Conservation (phyloP, 495 filamentous ascomycete genomes). For the Lasiosphaeris hirsuta region DNA sequence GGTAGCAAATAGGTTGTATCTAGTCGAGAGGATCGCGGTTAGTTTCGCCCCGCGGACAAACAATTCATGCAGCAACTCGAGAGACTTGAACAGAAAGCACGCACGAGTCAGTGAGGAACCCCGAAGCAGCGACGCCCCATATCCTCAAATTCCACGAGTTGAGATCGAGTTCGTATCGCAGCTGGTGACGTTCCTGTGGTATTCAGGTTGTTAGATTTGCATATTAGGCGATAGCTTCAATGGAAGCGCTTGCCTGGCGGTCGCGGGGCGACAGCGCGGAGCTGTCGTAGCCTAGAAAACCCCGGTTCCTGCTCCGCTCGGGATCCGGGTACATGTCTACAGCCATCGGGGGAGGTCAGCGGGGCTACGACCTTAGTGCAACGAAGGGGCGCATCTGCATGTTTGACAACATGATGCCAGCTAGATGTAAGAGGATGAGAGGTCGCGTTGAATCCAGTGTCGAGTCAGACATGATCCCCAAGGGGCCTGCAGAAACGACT, state of each 20-base stretch:
- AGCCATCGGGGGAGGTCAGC: slow-evolving; percentile 8
- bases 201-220: not conserved
- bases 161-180: slow-evolving; percentile 36
- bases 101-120: slow-evolving; percentile 67
- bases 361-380: too few relatives aligned
- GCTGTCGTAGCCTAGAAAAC: slow-evolving; percentile 30
- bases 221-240: not conserved
- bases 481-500: too few relatives aligned
- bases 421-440: too few relatives aligned
- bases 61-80: slow-evolving; percentile 3
- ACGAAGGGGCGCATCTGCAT: slow-evolving; percentile 3
- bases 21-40: slow-evolving; percentile 3
- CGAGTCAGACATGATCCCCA: not conserved
- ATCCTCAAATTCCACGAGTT: slow-evolving; percentile 41
- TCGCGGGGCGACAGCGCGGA: slow-evolving; percentile 26
- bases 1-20: slow-evolving; percentile 59
- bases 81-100: slow-evolving; percentile 24
- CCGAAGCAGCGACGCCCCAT: slow-evolving; percentile 58
- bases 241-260: slow-evolving; percentile 20
- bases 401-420: not conserved
- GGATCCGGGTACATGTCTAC: slow-evolving; percentile 26
- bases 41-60: not conserved
- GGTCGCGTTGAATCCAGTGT: not conserved
- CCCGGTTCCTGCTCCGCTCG: slow-evolving; percentile 28
- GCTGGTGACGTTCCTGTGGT: slow-evolving; percentile 31